phyloP scores from a whole-genome alignment of 768 basidiomycete genomes.

The Cystofilobasidium bisporidii region DNA sequence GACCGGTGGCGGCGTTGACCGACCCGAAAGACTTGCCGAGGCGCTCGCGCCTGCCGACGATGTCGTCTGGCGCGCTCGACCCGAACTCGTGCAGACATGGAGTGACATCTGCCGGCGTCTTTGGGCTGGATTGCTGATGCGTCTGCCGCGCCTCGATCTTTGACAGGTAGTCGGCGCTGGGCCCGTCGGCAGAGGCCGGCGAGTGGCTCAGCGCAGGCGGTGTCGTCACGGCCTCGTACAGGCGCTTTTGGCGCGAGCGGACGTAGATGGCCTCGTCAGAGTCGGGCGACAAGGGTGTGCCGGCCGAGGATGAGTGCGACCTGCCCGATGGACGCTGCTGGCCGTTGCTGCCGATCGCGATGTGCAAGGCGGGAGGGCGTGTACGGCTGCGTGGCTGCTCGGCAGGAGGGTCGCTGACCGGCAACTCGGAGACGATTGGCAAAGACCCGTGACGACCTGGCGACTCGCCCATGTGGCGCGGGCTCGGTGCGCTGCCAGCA shows the following conservation, averaged over 20 bases:
- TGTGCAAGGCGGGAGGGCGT: neutral
- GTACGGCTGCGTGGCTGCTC: too few species aligned
- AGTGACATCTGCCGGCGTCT: neutral
- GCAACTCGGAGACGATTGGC: too few species aligned
- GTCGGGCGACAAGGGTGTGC: neutral
- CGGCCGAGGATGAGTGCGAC: neutral
- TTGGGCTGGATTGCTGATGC: neutral
- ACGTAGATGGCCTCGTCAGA: neutral
- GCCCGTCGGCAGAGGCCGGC: neutral
- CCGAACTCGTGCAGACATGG: neutral
- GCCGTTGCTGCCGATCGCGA: neutral
- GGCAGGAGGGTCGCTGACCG: too few species aligned
- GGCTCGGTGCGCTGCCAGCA: too few species aligned
- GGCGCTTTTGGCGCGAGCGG: neutral
- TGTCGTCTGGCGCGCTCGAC: neutral
- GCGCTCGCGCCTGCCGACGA: neutral
- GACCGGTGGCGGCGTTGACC: neutral
- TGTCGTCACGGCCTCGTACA: neutral
- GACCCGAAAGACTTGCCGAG: neutral
- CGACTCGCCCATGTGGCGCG: neutral
- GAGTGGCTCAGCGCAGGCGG: neutral
- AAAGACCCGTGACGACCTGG: too few species aligned
- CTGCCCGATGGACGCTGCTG: neutral
- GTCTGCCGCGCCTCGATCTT: neutral
- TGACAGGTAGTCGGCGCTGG: neutral